phyloP scores from a whole-genome alignment of 768 basidiomycete genomes.

The Gloeophyllum trabeum region DNA sequence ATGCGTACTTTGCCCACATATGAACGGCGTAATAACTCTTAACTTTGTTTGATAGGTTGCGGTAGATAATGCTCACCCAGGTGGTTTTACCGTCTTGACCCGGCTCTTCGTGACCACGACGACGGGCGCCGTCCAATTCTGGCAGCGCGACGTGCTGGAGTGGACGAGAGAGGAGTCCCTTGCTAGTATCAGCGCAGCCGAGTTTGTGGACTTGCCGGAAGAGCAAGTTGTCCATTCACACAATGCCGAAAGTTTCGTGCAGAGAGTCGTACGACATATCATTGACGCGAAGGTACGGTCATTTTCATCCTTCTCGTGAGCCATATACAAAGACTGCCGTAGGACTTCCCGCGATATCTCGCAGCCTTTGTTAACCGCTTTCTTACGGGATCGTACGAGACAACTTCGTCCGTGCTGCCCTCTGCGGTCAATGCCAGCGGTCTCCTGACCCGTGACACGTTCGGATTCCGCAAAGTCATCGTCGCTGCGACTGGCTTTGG shows the following conservation, averaged over 20 bases:
- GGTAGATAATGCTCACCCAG: constrained; percentile 35
- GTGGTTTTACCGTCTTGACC: constrained; percentile 22
- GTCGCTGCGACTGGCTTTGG: constrained; percentile 61
- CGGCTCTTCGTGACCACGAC: constrained; percentile 51
- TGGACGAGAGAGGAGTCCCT: constrained; percentile 84
- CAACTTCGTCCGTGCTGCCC: constrained; percentile 26
- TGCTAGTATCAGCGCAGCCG: constrained; percentile 46
- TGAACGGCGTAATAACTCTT: background rate
- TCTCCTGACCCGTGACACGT: constrained; percentile 55
- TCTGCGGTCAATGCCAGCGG: constrained; percentile 17
- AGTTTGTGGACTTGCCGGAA: constrained; percentile 75
- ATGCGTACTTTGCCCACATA: constrained; percentile 10
- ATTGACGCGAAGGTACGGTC: too few species aligned
- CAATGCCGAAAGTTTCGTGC: too few species aligned
- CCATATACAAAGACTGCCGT: too few species aligned
- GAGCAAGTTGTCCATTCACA: too few species aligned
- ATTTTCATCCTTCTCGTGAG: too few species aligned
- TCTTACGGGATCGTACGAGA: constrained; percentile 53
- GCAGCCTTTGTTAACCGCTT: constrained; percentile 61
- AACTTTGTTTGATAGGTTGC: constrained; percentile 28
- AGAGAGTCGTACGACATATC: too few species aligned
- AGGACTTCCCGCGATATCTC: constrained; percentile 67
- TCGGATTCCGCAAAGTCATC: constrained; percentile 81
- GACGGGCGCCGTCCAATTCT: constrained; percentile 70
- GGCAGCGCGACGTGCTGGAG: constrained; percentile 45